A percentile compares a stretch with the other conserved stretches of the same genome.
Conservation (phyloP, 2,329 filamentous ascomycete species). For the Phaeomoniella chlamydospora region DNA sequence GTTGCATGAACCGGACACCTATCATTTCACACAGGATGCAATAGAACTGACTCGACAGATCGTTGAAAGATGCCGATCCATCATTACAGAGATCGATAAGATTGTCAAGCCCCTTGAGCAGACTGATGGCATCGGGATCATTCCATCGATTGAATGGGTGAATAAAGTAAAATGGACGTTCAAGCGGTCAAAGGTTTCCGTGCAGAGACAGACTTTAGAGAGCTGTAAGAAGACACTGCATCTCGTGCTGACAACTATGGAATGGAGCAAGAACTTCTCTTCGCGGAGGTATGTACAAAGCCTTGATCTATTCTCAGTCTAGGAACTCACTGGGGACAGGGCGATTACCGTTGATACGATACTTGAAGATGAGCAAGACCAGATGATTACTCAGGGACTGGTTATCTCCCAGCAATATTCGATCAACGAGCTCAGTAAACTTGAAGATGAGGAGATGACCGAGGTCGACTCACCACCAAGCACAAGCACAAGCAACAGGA, state of each 20-base stretch:
- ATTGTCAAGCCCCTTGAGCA: constrained; percentile 1
- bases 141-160: constrained; percentile 2
- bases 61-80: constrained; percentile 1
- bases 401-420: constrained; percentile 1
- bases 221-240: constrained; percentile 3
- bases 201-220: constrained; percentile 3
- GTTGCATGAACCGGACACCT: background rate
- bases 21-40: constrained; percentile 1
- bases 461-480: too few relatives aligned
- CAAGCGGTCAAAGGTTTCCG: constrained; percentile 3
- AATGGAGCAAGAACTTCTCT: constrained; percentile 1
- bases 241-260: constrained; percentile 2
- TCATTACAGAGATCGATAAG: constrained; percentile 2
- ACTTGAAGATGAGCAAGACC: constrained; percentile 1
- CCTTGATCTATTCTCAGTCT: background rate
- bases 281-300: background rate
- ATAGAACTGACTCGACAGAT: constrained; percentile 1
- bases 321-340: too few relatives aligned
- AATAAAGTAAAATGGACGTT: constrained; percentile 3
- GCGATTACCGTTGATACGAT: background rate
- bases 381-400: constrained; percentile 2
- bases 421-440: constrained; percentile 1
- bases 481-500: too few relatives aligned
- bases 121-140: background rate
- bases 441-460: constrained; percentile 3